Conservation (phyloP, 805 yeast species). For the Zygosaccharomyces siamensis region DNA sequence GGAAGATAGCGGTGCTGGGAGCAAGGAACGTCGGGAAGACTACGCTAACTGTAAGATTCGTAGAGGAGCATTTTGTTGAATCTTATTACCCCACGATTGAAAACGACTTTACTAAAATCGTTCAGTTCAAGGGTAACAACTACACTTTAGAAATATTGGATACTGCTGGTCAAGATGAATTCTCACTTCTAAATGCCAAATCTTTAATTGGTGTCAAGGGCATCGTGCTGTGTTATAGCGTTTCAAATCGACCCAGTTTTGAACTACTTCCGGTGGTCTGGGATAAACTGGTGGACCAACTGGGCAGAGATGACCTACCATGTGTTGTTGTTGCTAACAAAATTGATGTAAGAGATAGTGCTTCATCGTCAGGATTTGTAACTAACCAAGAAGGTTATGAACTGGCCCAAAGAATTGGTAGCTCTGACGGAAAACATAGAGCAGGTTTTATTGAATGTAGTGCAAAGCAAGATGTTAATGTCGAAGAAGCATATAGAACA, state of each 20-base stretch:
- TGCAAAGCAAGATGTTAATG: constrained; percentile 24
- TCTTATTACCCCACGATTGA: constrained; percentile 88
- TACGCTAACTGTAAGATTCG: constrained; percentile 76
- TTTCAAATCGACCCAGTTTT: constrained; percentile 71
- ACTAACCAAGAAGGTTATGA: constrained; percentile 20
- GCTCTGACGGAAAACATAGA: constrained; percentile 11
- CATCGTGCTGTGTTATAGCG: constrained; percentile 74
- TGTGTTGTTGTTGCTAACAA: constrained; percentile 50
- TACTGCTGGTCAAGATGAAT: constrained; percentile 93
- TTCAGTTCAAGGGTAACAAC: constrained; percentile 65
- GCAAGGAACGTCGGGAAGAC: constrained; percentile 86
- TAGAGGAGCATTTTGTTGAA: constrained; percentile 84
- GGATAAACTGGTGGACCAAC: constrained; percentile 74
- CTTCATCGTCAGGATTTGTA: constrained; percentile 10
- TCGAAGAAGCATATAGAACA: constrained; percentile 22
- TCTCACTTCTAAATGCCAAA: constrained; percentile 71
- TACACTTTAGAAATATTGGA: constrained; percentile 82
- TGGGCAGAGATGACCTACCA: constrained; percentile 67
- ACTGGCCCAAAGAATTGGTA: constrained; percentile 12
- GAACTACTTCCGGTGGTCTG: constrained; percentile 71
- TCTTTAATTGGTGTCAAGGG: constrained; percentile 81
- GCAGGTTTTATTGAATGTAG: constrained; percentile 30
- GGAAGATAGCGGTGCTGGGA: constrained; percentile 84
- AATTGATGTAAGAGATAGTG: constrained; percentile 21
- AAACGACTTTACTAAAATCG: constrained; percentile 69